Evolutionary conservation across 164 flowering plant species (phyloP), one percentile per base, ranked within the genome.

Genomic region (Houttuynia cordata): DNA sequence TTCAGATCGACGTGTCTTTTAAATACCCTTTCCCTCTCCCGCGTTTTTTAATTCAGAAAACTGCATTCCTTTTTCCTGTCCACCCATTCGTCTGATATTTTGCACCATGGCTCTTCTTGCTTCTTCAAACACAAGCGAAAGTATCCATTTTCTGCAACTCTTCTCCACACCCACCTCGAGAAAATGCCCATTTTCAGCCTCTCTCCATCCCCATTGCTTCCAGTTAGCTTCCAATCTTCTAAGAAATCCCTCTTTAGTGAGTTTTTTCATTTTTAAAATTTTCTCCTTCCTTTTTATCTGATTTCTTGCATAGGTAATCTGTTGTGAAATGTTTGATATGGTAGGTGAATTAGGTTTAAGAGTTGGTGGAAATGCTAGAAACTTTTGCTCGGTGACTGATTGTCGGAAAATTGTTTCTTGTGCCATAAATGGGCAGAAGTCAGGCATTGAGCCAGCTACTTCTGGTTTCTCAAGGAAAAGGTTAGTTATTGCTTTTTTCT

Each of bases 401-500:
- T n/a, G 23, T 39, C 24, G 53, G 49, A 55, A 51, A 56, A 21
- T 57, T 4, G 68, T 67, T 53, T 37, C 64, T 42, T 59, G 55
- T 23, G 73, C 64, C 37, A 30, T 30, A 30, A 30, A 30, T 30
- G 37, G 37, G 21, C 57, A 21, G 60, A 56, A 34, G 60, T 30
- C 76, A 10, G 64, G 56, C 12, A 30, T 34, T 60, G 62, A 40
- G 49, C 22, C 69, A 40, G 64, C 56, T 30, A 23, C 55, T 23
- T 21, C 54, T 20, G 69, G 51, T 19, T 52, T 56, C 62, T 45
- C 17, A 17, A 73, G 61, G 58, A 76, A 71, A 73, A 79, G 80
- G 76, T 24, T 23, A 13, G 1, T 50, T 40, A 21, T 18, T 50
- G 0, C 39, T 25, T 45, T 18, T 13, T 41, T 41, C 45, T 9